Evolutionary conservation across 352 stramenopile genomes (phyloP).

Genomic region (Phytophthora hibernalis): DNA sequence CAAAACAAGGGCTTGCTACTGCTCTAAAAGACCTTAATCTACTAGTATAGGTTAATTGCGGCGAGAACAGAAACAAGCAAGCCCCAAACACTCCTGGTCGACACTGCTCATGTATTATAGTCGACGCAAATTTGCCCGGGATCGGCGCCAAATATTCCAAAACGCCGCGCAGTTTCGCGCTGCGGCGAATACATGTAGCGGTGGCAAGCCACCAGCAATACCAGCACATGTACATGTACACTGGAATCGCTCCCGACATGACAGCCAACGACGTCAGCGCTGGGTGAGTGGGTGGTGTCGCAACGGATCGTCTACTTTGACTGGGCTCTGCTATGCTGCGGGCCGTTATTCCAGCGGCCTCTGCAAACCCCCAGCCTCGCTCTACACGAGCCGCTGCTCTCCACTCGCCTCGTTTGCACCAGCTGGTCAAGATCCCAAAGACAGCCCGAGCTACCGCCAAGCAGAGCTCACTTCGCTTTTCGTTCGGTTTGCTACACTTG

Average conservation of each 20-base stretch:
- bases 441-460: neutral
- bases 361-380: slow-evolving; percentile 1
- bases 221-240: too few species aligned
- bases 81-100: too few species aligned
- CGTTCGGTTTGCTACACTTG: slow-evolving; percentile 5
- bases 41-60: too few species aligned
- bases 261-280: neutral
- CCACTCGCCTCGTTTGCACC: slow-evolving; percentile 3
- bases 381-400: neutral
- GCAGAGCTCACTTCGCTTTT: slow-evolving; percentile 35
- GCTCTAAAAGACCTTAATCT: too few species aligned
- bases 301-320: slow-evolving; percentile 1
- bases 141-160: slow-evolving; percentile 32
- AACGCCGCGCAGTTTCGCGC: neutral
- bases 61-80: too few species aligned
- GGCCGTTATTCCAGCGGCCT: slow-evolving; percentile 18
- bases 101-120: too few species aligned
- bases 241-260: slow-evolving; percentile 1
- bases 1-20: too few species aligned
- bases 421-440: slow-evolving; percentile 20
- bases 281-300: neutral
- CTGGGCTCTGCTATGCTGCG: neutral
- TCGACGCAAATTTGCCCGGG: slow-evolving; percentile 17
- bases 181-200: neutral
- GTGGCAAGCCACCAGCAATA: neutral